Evolutionary conservation across 768 basidiomycete species (phyloP).

Genomic region (Russula sp.): DNA sequence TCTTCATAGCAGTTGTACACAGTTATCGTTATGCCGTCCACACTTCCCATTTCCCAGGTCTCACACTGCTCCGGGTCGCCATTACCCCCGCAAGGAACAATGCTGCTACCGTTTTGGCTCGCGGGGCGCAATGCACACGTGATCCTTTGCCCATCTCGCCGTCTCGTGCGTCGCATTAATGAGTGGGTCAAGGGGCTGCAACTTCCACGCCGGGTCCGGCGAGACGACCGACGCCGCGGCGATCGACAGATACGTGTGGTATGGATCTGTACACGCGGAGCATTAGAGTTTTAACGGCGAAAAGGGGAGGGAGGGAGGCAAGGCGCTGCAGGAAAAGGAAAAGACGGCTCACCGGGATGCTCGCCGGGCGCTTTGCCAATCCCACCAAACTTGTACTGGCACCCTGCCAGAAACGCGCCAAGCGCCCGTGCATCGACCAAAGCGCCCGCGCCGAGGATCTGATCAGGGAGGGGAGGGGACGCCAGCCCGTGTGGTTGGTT

Average conservation of each 20-base stretch:
- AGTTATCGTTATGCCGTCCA: too few species aligned
- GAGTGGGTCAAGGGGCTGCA: slow-evolving; percentile 58
- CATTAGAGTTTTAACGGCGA: neutral
- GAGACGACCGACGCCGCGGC: slow-evolving; percentile 62
- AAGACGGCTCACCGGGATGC: slow-evolving; percentile 52
- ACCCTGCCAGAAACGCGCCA: slow-evolving; percentile 56
- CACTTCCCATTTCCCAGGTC: too few species aligned
- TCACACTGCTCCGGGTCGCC: neutral
- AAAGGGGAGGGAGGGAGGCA: too few species aligned
- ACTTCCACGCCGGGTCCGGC: slow-evolving; percentile 40
- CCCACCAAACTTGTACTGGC: slow-evolving; percentile 88
- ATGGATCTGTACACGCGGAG: slow-evolving; percentile 58
- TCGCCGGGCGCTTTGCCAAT: slow-evolving; percentile 81
- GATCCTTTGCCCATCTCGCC: slow-evolving; percentile 55
- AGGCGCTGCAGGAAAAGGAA: slow-evolving; percentile 13
- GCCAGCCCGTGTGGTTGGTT: neutral
- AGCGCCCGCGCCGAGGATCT: slow-evolving; percentile 65
- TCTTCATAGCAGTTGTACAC: too few species aligned
- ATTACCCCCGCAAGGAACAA: too few species aligned
- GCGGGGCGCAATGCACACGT: slow-evolving; percentile 38
- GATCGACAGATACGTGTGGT: slow-evolving; percentile 88
- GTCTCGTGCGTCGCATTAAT: slow-evolving; percentile 68
- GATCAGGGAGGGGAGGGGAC: neutral
- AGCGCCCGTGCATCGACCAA: slow-evolving; percentile 55
- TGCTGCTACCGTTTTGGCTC: neutral